Conservation (phyloP, 805 yeast genomes). For the Metschnikowia orientalis region DNA sequence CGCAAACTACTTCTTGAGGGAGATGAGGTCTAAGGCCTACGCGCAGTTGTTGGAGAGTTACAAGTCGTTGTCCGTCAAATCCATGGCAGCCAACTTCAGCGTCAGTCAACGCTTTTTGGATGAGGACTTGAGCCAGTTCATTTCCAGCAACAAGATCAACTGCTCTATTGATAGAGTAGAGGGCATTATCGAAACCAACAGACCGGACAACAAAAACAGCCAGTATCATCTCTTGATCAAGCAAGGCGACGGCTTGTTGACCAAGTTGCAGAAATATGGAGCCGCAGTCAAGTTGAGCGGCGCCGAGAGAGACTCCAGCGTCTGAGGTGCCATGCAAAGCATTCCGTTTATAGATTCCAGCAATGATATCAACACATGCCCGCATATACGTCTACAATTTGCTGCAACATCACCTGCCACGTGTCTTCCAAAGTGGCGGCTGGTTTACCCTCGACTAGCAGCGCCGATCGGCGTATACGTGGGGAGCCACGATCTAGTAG, state of each 20-base stretch:
- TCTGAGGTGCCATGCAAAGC: too few relatives aligned
- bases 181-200: slow-evolving; percentile 90
- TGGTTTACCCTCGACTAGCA: too few relatives aligned
- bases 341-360: too few relatives aligned
- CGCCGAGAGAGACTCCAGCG: slow-evolving; percentile 51
- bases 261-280: slow-evolving; percentile 93
- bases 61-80: slow-evolving; percentile 79
- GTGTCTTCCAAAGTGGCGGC: too few relatives aligned
- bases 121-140: slow-evolving; percentile 79
- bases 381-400: too few relatives aligned
- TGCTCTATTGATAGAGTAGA: slow-evolving; percentile 95
- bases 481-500: too few relatives aligned
- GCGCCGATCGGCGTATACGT: too few relatives aligned
- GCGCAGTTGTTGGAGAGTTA: slow-evolving; percentile 92
- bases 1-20: slow-evolving; percentile 80
- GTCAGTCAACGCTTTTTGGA: slow-evolving; percentile 87
- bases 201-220: slow-evolving; percentile 93
- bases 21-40: slow-evolving; percentile 91
- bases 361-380: too few relatives aligned
- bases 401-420: too few relatives aligned
- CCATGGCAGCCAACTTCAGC: slow-evolving; percentile 93
- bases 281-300: slow-evolving; percentile 96
- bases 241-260: slow-evolving; percentile 87
- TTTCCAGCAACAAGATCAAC: slow-evolving; percentile 89
- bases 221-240: slow-evolving; percentile 86